Conservation (phyloP, 2,329 filamentous ascomycete species). For the Trichoderma endophyticum region DNA sequence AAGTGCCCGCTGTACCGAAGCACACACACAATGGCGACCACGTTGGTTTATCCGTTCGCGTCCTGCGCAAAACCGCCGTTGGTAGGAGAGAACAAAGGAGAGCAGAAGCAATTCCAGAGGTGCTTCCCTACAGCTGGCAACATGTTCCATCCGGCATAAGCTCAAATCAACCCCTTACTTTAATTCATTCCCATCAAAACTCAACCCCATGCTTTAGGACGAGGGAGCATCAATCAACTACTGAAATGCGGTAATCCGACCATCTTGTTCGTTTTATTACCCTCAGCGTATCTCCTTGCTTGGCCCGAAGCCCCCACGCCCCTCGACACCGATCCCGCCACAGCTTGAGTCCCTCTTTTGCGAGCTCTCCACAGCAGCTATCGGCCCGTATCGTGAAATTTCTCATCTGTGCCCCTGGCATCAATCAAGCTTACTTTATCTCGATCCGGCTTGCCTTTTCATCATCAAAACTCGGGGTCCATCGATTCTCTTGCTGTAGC, state of each 20-base stretch:
- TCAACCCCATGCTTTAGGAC: background rate
- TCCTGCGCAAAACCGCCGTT: background rate
- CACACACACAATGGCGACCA: background rate
- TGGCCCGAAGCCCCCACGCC: background rate
- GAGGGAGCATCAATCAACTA: background rate
- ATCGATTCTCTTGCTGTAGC: background rate
- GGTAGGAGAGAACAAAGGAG: background rate
- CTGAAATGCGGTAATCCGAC: background rate
- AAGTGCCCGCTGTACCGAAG: background rate
- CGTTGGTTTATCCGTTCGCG: background rate
- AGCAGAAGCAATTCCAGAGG: background rate
- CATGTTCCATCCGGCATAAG: background rate
- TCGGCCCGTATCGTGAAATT: conserved; percentile 3
- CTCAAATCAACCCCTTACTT: background rate
- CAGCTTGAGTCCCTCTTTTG: background rate
- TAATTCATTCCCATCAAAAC: background rate
- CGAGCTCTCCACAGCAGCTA: conserved; percentile 7
- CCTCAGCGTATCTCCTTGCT: background rate
- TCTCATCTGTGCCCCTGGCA: background rate
- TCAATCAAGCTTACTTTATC: background rate
- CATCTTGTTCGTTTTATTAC: background rate
- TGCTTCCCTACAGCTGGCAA: background rate
- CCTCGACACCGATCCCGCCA: background rate
- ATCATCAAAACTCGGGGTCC: background rate
- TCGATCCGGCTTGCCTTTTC: background rate